Percentiles rank a stretch among this genome's conserved stretches.
phyloP scores from a whole-genome alignment of 768 basidiomycete genomes.

The Xerocomus brunneocitrinus region DNA sequence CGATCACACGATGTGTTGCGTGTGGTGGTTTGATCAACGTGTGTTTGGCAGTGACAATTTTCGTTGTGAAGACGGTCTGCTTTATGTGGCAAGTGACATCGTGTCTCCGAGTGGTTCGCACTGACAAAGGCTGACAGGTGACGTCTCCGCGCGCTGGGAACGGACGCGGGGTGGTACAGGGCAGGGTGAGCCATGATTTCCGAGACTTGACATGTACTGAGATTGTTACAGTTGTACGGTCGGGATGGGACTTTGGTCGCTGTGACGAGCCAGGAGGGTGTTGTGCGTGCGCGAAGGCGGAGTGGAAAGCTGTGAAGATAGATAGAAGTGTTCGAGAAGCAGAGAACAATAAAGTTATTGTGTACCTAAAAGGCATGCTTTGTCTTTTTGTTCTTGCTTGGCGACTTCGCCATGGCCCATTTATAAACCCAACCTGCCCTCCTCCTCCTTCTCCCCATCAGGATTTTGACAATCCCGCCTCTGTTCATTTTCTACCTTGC shows the following conservation, averaged over 20 bases:
- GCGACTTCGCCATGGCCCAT: conserved; percentile 19
- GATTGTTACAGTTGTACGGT: conserved; percentile 56
- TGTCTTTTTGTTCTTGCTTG: conserved; percentile 34
- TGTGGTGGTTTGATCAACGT: conserved; percentile 1
- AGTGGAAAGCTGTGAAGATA: conserved; percentile 27
- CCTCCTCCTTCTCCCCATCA: conserved; percentile 11
- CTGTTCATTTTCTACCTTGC: conserved; percentile 11
- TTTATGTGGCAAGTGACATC: conserved; percentile 58
- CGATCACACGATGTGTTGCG: not conserved
- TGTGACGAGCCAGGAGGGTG: conserved; percentile 78
- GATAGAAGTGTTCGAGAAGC: conserved; percentile 11
- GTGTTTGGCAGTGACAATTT: conserved; percentile 53
- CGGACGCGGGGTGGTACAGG: conserved; percentile 67
- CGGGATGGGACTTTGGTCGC: conserved; percentile 62
- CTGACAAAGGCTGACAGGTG: conserved; percentile 39
- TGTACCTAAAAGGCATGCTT: conserved; percentile 25
- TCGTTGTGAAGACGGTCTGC: conserved; percentile 74
- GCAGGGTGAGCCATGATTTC: conserved; percentile 48
- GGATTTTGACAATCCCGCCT: conserved; percentile 37
- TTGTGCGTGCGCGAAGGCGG: conserved; percentile 56
- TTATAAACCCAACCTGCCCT: conserved; percentile 23
- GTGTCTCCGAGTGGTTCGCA: not conserved
- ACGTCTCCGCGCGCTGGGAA: conserved; percentile 57
- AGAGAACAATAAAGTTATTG: conserved; percentile 21
- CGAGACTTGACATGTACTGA: conserved; percentile 7